Conservation (phyloP, 768 basidiomycete species). For the Podaxis sp. region DNA sequence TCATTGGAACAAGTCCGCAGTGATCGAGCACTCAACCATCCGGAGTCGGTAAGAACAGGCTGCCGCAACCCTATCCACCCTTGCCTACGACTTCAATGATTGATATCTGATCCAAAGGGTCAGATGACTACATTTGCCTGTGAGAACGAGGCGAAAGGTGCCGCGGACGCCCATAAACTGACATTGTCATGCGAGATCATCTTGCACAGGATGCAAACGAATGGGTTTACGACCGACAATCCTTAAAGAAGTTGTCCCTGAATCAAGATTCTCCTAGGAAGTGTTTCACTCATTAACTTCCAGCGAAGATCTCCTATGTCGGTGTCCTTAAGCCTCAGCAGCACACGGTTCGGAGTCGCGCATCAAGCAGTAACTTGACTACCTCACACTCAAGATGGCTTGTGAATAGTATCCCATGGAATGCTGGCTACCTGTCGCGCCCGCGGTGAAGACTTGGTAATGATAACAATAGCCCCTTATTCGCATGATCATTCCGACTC, state of each 20-base stretch:
- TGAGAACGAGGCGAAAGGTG: not conserved
- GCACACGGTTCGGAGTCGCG: not conserved
- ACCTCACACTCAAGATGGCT: not conserved
- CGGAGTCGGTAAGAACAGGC: not conserved
- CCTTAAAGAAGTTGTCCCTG: slow-evolving; percentile 3
- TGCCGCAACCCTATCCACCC: not conserved
- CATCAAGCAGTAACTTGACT: not conserved
- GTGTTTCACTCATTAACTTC: not conserved
- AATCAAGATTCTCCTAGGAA: not conserved
- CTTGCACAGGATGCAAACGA: not conserved
- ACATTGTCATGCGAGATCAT: not conserved
- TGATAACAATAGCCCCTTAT: slow-evolving; percentile 4
- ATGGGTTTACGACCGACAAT: slow-evolving; percentile 7
- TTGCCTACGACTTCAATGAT: not conserved
- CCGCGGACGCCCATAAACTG: not conserved
- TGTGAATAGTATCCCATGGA: not conserved
- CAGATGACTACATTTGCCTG: not conserved
- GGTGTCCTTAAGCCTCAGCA: not conserved
- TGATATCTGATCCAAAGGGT: not conserved
- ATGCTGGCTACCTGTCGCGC: not conserved
- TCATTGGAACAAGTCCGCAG: not conserved
- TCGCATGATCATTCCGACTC: not conserved
- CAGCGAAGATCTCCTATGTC: not conserved
- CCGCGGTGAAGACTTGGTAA: not conserved
- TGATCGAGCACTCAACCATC: not conserved